phyloP scores from a whole-genome alignment of 2,329 filamentous ascomycete genomes.

The Capronia epimyces region DNA sequence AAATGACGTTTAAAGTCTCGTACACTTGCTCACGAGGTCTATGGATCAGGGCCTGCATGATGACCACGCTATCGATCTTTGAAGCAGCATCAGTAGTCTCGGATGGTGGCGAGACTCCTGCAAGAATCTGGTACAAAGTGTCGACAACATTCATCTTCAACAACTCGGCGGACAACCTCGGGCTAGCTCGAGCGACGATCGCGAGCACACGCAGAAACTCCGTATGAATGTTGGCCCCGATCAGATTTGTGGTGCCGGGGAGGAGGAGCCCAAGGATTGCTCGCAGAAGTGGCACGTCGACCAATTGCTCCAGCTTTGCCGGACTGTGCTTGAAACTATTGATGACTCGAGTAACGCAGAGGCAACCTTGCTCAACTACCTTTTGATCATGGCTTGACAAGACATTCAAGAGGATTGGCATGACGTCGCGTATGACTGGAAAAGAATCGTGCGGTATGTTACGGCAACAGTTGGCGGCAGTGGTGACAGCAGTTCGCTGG shows the following conservation, averaged over 20 bases:
- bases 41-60: slow-evolving; percentile 98
- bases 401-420: slow-evolving; percentile 90
- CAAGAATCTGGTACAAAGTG: slow-evolving; percentile 94
- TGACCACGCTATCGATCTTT: slow-evolving; percentile 91
- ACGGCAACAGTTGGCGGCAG: slow-evolving; percentile 94
- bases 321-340: slow-evolving; percentile 93
- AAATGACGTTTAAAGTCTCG: slow-evolving; percentile 95
- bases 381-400: slow-evolving; percentile 88
- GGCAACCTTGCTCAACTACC: slow-evolving; percentile 91
- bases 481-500: slow-evolving; percentile 92
- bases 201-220: slow-evolving; percentile 89
- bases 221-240: slow-evolving; percentile 89
- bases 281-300: slow-evolving; percentile 78
- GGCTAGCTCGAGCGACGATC: slow-evolving; percentile 83
- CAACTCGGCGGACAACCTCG: slow-evolving; percentile 77
- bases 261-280: slow-evolving; percentile 81
- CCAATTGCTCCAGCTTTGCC: slow-evolving; percentile 82
- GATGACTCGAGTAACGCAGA: slow-evolving; percentile 91
- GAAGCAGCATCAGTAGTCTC: slow-evolving; percentile 70
- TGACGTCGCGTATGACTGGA: slow-evolving; percentile 83
- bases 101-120: slow-evolving; percentile 83
- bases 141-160: slow-evolving; percentile 97
- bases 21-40: slow-evolving; percentile 92
- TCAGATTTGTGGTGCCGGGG: slow-evolving; percentile 91
- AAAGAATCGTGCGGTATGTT: slow-evolving; percentile 96